A percentile compares a stretch with the other conserved stretches of the same genome.
phyloP scores from a whole-genome alignment of 768 basidiomycete genomes.

The Boletus edulis region DNA sequence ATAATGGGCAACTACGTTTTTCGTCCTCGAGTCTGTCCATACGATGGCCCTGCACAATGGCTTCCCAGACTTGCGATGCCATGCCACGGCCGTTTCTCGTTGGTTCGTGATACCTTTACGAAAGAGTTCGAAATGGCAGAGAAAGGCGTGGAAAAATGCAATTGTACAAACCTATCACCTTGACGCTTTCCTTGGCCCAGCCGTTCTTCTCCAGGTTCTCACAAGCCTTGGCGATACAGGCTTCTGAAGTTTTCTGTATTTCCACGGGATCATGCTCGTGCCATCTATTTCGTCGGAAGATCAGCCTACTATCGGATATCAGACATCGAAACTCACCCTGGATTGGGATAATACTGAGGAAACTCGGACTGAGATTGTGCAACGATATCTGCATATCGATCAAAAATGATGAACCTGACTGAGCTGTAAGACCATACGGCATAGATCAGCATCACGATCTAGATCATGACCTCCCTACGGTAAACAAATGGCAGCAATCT shows the following conservation, averaged over 20 bases:
- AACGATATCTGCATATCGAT: slow-evolving; percentile 82
- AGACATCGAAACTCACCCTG: slow-evolving; percentile 52
- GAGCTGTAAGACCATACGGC: slow-evolving; percentile 48
- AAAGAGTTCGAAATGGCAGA: slow-evolving; percentile 2
- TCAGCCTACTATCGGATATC: neutral
- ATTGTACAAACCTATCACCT: slow-evolving; percentile 75
- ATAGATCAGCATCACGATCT: neutral
- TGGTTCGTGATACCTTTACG: slow-evolving; percentile 89
- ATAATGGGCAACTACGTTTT: slow-evolving; percentile 77
- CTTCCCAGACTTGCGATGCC: slow-evolving; percentile 89
- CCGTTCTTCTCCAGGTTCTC: slow-evolving; percentile 70
- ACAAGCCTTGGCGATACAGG: slow-evolving; percentile 73
- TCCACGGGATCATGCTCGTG: slow-evolving; percentile 92
- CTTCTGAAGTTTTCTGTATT: slow-evolving; percentile 70
- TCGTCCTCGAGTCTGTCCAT: slow-evolving; percentile 95
- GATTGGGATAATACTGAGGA: slow-evolving; percentile 88
- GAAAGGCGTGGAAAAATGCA: neutral
- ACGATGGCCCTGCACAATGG: slow-evolving; percentile 89
- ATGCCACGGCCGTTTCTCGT: slow-evolving; percentile 92
- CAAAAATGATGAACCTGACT: slow-evolving; percentile 89
- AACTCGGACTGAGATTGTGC: slow-evolving; percentile 92
- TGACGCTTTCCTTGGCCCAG: slow-evolving; percentile 78
- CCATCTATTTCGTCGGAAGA: slow-evolving; percentile 54
- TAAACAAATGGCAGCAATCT: slow-evolving; percentile 31
- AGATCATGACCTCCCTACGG: neutral